phyloP scores from a whole-genome alignment of 192 early-diverging fungal genomes.

The Lunasporangiospora selenospora region DNA sequence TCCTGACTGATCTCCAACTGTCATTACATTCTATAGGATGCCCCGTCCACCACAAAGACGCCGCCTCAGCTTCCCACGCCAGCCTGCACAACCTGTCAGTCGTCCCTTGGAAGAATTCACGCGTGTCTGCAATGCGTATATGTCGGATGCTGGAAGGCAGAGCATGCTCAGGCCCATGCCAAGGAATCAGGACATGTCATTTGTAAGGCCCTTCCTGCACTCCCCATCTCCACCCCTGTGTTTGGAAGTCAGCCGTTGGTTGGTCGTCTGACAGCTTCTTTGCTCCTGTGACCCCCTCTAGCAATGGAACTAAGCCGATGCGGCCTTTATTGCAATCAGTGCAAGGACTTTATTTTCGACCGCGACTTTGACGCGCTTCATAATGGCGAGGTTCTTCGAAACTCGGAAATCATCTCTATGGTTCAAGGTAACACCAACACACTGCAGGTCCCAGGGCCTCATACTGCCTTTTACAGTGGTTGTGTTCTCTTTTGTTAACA shows the following conservation, averaged over 20 bases:
- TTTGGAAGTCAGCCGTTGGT: conserved; percentile 3
- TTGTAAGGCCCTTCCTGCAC: conserved; percentile 44
- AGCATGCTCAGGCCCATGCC: conserved; percentile 60
- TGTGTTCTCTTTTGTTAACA: conserved; percentile 18
- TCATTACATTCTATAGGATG: too few species aligned
- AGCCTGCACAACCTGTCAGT: conserved; percentile 62
- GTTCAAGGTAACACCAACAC: conserved; percentile 26
- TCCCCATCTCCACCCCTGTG: neutral
- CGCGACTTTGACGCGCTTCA: conserved; percentile 63
- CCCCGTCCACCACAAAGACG: conserved; percentile 6
- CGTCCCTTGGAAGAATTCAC: conserved; percentile 70
- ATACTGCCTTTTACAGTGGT: conserved; percentile 30
- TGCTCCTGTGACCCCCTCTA: conserved; percentile 40
- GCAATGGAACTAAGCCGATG: conserved; percentile 79
- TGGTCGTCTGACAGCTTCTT: conserved; percentile 12
- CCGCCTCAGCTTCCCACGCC: conserved; percentile 61
- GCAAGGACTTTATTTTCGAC: conserved; percentile 90
- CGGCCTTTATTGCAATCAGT: conserved; percentile 74
- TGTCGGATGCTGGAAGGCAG: conserved; percentile 78
- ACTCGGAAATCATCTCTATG: conserved; percentile 35
- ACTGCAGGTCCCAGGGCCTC: neutral
- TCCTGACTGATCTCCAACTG: too few species aligned
- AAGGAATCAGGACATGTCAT: conserved; percentile 57
- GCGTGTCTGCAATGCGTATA: conserved; percentile 85
- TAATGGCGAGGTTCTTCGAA: conserved; percentile 23